Evolutionary conservation across 306 rosid species (phyloP), one percentile per base, ranked within the genome.

Genomic region (Hylodesmum podocarpum): DNA sequence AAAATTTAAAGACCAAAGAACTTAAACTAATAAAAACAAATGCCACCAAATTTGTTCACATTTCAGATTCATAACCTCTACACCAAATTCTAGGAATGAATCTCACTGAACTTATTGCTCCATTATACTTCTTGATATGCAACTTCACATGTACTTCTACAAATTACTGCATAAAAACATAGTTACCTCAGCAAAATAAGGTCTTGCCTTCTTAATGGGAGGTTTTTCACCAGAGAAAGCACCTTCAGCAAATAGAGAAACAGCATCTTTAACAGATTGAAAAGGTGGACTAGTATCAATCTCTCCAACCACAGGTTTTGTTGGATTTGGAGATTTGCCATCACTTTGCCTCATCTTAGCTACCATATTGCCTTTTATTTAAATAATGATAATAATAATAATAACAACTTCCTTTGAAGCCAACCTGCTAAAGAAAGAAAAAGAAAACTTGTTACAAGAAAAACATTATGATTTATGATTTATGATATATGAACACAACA

Each of bases 221-320:
- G 86, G 82, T 78, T 76, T 90, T 82, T 91, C 93, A 50, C 92
- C 90, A 5, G 90, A 88, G 70, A 85, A 76, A 40, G 91, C 86
- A 4, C 93, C 91, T 81, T 89, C 95, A 25, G 89, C 97, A 78
- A 89, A 88, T 28, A 85, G 70, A 21, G 81, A 66, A 75, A 91
- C 93, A 3, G 95, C 95, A 83, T 91, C 97, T 82, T 87, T 91
- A 70, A 91, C 93, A 24, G 93, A 91, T 51, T 91, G 97, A 72
- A 89, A 85, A 12, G 95, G 95, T 70, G 89, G 90, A 18, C 97
- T 88, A 24, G 97, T 89, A 69, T 89, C 93, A 15, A 89, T 91
- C 86, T 89, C 95, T 75, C 91, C 92, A 31, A 89, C 88, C 86
- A 72, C 90, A 22, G 76, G 84, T 49, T 86, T 72, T 72, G 53